Base-by-base conservation (phyloP, 345 rosid species). In the Salix viminalis region DNA sequence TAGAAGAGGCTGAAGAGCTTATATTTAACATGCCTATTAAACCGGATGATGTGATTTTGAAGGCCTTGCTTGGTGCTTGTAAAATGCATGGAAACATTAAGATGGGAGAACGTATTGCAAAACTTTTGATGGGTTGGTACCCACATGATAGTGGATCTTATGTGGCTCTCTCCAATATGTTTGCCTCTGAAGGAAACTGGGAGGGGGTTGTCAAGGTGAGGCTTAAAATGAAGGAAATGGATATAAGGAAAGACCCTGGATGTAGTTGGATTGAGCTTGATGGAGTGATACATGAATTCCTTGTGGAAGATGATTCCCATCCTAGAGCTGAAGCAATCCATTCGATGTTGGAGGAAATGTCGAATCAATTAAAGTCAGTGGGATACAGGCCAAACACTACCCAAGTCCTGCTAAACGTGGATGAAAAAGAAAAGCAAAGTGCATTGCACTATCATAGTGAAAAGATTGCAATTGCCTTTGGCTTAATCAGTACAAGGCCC, bases 61-160 rank as follows among this genome's bases (percentile, higher is more conserved):
- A 92, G 82, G 90, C 92, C 64, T 84, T 90, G 72, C 83, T 90
- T 5, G 88, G 90, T 72, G 94, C 90, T 64, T 91, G 91, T 56
- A 89, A 88, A 79, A 84, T 85, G 83, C 92, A 90, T 34, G 82
- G 87, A 24, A 84, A 92, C 39, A 30, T 86, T 7, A 84, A 85
- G 82, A 84, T 87, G 89, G 96, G 94, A 1, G 74, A 87, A 76
- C 86, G 88, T 1, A 78, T 86, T 1, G 96, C 96, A 18, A 65
- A 70, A 46, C 75, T 79, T 74, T 79, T 90, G 39, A 91, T 91
- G 88, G 83, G 83, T 23, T 75, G 81, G 81, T 82, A 75, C 84
- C 96, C 97, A 21, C 71, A 48, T 15, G 97, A 92, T 44, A 85
- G 95, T 62, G 94, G 96, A 80, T 84, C 95, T 37, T 92, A 91